These are phyloP conservation scores for Phialemoniopsis sp. DNA, from an alignment of 2,329 filamentous ascomycete species.

Conservation along the genomic window DNA sequence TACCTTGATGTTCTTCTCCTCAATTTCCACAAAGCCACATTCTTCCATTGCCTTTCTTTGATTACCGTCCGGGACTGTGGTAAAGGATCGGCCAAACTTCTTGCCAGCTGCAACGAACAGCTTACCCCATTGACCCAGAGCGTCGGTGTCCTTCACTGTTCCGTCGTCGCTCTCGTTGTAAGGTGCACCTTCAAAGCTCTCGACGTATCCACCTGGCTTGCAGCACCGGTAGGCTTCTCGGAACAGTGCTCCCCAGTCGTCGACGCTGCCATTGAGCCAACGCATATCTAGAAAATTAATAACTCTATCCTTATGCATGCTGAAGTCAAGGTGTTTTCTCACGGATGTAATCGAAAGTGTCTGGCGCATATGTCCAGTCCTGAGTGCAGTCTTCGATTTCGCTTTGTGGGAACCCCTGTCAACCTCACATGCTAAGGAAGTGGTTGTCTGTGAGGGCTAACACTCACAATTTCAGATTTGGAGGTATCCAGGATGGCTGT, in stretches of 20 bases:
- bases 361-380: conserved; percentile 13
- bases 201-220: conserved; percentile 47
- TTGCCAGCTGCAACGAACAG: conserved; percentile 34
- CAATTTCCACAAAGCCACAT: conserved; percentile 53
- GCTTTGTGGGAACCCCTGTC: too few species aligned
- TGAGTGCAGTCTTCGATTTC: conserved; percentile 21
- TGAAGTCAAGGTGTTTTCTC: too few species aligned
- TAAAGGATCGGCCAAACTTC: conserved; percentile 38
- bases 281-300: too few species aligned
- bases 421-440: too few species aligned
- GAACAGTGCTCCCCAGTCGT: conserved; percentile 14
- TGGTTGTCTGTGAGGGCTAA: too few species aligned
- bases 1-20: conserved; percentile 47
- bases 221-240: conserved; percentile 13
- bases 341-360: conserved; percentile 20
- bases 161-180: conserved; percentile 13
- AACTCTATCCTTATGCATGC: too few species aligned
- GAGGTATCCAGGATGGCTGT: conserved; percentile 8
- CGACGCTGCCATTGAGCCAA: conserved; percentile 17
- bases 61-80: conserved; percentile 45
- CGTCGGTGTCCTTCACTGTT: conserved; percentile 2
- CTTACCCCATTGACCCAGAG: conserved; percentile 12
- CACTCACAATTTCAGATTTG: conserved; percentile 6
- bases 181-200: conserved; percentile 13
- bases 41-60: conserved; percentile 46